Base-by-base conservation (phyloP, 2,329 filamentous ascomycete genomes). In the Fusarium haematococcum region DNA sequence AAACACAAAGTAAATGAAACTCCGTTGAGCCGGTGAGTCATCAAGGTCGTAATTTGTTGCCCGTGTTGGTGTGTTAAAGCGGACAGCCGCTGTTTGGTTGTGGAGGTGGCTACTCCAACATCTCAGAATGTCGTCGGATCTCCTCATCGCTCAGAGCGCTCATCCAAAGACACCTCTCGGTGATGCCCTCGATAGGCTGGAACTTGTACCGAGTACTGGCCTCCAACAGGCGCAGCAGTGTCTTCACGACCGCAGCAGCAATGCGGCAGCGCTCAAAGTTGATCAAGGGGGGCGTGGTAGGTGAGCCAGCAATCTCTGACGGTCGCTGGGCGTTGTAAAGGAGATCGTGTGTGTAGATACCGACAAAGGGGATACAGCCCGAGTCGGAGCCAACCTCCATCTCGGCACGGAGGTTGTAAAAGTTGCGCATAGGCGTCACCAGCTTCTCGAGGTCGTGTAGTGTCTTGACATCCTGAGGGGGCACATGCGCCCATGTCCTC, bases 141-240 rank as follows among this genome's bases (percentile, higher is more conserved):
- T 95, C 93, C n/a, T 91, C 90, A 74, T 96, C 94, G 64, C 85
- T 89, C 64, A 97, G 81, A 11, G 94, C 93, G 56, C 93, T 92
- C 84, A 97, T 91, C 94, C 94, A 97, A n/a, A 97, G 86, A 80
- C 94, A 97, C 73, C 93, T 88, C 82, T 94, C 93, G 6, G 94
- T 92, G 60, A 95, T 89, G 62, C 93, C 93, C 71, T 94, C 92
- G 41, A 95, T 90, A 1, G 93, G 91, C 76, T 91, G 88, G 80
- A 96, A 95, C 8, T 86, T 84, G 80, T 96, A 97, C 65, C 91
- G 88, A 25, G 91, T 90, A 80, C 93, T 95, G 1, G 93, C 92
- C 82, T 97, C 94, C 11, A 97, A 86, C n/a, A 97, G 85, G 25
- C 94, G 88, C 45, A 96, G 84, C 43, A 97, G 84, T 58, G 93